Conservation (phyloP, 208 protist species). For the Polymyxa betae region DNA sequence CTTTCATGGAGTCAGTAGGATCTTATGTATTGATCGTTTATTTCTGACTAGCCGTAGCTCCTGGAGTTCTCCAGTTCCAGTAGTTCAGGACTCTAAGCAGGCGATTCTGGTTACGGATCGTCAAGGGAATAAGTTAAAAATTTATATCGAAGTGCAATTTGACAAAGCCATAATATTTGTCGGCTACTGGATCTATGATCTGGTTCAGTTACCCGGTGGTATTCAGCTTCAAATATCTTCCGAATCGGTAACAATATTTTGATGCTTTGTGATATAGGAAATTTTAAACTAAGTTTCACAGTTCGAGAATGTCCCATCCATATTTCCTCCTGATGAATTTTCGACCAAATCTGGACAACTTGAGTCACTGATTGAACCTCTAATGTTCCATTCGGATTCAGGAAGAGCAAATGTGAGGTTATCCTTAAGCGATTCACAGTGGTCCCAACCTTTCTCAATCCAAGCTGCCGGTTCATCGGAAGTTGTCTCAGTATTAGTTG, state of each 20-base stretch:
- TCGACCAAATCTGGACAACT: neutral
- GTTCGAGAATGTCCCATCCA: neutral
- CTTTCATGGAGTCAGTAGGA: conserved; percentile 15
- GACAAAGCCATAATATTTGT: neutral
- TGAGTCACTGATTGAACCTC: neutral
- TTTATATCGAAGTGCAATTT: neutral
- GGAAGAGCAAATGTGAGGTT: neutral
- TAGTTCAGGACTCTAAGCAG: neutral
- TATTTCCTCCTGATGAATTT: neutral
- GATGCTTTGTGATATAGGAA: neutral
- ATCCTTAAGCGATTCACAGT: neutral
- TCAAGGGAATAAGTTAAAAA: neutral
- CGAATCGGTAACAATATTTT: neutral
- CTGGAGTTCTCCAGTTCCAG: conserved; percentile 10
- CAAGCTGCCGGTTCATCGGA: neutral
- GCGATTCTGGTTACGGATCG: neutral
- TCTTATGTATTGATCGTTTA: conserved; percentile 6
- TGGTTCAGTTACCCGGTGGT: neutral
- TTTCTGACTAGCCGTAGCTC: neutral
- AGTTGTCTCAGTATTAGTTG: neutral
- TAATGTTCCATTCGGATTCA: conserved; percentile 13
- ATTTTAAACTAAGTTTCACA: neutral
- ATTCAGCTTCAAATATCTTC: neutral
- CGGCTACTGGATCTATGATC: conserved; percentile 17
- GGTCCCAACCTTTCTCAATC: neutral